phyloP scores from a whole-genome alignment of 2,329 filamentous ascomycete genomes.

The Talaromyces marneffei region DNA sequence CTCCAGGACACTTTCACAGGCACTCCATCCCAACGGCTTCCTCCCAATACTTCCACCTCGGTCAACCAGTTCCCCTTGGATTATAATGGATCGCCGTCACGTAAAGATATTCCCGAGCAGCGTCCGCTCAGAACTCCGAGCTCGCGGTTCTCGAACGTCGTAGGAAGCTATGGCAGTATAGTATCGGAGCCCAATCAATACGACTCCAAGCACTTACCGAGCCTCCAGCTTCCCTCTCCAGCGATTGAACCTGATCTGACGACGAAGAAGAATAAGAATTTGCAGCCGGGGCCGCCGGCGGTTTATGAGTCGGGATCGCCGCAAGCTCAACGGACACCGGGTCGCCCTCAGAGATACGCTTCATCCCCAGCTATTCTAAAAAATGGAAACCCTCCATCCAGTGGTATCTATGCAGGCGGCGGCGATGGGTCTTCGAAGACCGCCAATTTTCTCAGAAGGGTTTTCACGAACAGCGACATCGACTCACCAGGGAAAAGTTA shows the following conservation, averaged over 20 bases:
- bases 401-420: not conserved
- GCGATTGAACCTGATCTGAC: slow-evolving; percentile 46
- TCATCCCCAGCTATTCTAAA: slow-evolving; percentile 6
- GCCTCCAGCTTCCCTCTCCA: slow-evolving; percentile 57
- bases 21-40: slow-evolving; percentile 20
- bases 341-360: slow-evolving; percentile 4
- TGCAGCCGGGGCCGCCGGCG: slow-evolving; percentile 16
- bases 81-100: slow-evolving; percentile 21
- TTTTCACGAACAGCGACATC: slow-evolving; percentile 34
- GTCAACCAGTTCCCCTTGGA: slow-evolving; percentile 17
- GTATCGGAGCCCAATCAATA: slow-evolving; percentile 44
- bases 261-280: slow-evolving; percentile 15
- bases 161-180: slow-evolving; percentile 60
- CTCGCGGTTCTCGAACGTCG: slow-evolving; percentile 30
- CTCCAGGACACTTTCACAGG: slow-evolving; percentile 44
- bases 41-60: slow-evolving; percentile 14
- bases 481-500: slow-evolving; percentile 43
- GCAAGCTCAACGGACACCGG: slow-evolving; percentile 17
- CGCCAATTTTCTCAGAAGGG: slow-evolving; percentile 34
- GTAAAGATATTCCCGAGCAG: slow-evolving; percentile 30
- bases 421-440: slow-evolving; percentile 16
- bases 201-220: slow-evolving; percentile 38
- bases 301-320: slow-evolving; percentile 16
- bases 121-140: slow-evolving; percentile 30
- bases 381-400: not conserved